These are phyloP conservation scores for Aureobasidium subglaciale DNA, from an alignment of 2,329 filamentous ascomycete genomes.

Conservation along the genomic window DNA sequence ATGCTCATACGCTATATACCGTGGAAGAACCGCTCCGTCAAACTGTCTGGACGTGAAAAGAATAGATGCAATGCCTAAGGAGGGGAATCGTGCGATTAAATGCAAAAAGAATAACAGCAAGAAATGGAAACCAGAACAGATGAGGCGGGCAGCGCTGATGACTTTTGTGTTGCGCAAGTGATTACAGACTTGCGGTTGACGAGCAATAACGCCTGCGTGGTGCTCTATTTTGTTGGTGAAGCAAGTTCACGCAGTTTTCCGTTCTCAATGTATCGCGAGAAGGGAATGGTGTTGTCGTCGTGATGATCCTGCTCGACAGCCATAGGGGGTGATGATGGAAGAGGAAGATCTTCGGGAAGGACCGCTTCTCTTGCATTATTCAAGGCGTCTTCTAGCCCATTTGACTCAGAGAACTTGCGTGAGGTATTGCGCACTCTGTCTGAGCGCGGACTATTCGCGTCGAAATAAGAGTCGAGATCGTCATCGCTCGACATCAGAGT, in stretches of 20 bases:
- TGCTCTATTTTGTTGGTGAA: background rate
- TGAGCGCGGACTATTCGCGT: conserved; percentile 3
- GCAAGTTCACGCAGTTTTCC: conserved; percentile 7
- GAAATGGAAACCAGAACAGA: background rate
- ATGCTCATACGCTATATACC: background rate
- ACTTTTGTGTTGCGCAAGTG: background rate
- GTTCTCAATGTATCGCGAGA: conserved; percentile 7
- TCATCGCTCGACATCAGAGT: conserved; percentile 8
- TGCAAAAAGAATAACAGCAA: background rate
- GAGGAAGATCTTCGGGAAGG: conserved; percentile 3
- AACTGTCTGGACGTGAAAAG: background rate
- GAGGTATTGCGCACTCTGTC: background rate
- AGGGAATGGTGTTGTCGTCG: background rate
- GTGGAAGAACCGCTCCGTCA: background rate
- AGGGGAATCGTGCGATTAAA: conserved; percentile 14
- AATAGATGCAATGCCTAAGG: conserved; percentile 4
- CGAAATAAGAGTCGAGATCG: conserved; percentile 14
- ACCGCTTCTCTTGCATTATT: background rate
- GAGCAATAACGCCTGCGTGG: conserved; percentile 6
- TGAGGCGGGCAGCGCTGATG: background rate
- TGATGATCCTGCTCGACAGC: background rate
- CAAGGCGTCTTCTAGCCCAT: background rate
- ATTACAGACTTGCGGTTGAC: background rate
- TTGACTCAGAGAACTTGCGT: background rate
- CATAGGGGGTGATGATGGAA: conserved; percentile 9